phyloP scores from a whole-genome alignment of 2,329 filamentous ascomycete genomes.

The Xylariaceae sp. region DNA sequence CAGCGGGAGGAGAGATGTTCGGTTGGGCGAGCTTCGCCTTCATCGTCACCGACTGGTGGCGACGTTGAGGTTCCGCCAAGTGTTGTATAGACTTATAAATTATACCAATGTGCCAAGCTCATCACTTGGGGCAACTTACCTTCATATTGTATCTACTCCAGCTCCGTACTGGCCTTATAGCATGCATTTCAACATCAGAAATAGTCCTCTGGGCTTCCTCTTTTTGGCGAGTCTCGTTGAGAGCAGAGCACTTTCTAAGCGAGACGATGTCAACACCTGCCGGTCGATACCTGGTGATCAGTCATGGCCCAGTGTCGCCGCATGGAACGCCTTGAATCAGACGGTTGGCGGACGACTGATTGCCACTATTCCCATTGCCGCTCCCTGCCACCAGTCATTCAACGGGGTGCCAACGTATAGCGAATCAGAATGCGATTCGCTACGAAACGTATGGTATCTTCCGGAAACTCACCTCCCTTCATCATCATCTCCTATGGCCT shows the following conservation, averaged over 20 bases:
- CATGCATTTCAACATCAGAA: neutral
- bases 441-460: slow-evolving; percentile 16
- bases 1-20: no score
- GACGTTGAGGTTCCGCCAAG: no score
- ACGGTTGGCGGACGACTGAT: slow-evolving; percentile 50
- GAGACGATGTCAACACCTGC: slow-evolving; percentile 28
- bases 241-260: neutral
- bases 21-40: no score
- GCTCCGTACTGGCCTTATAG: neutral
- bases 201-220: neutral
- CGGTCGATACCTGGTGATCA: slow-evolving; percentile 48
- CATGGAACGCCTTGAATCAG: slow-evolving; percentile 50
- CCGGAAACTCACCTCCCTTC: slow-evolving; percentile 13
- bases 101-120: no score
- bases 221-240: neutral
- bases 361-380: slow-evolving; percentile 48
- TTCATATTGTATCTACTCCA: no score
- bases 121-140: no score
- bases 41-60: no score
- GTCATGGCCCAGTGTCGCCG: slow-evolving; percentile 46
- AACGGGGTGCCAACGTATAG: slow-evolving; percentile 39
- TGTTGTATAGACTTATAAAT: no score
- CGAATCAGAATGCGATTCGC: slow-evolving; percentile 24
- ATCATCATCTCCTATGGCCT: slow-evolving; percentile 28
- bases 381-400: slow-evolving; percentile 44